Evolutionary conservation across 768 basidiomycete species (phyloP).

Genomic region (Termitomyces sp.): DNA sequence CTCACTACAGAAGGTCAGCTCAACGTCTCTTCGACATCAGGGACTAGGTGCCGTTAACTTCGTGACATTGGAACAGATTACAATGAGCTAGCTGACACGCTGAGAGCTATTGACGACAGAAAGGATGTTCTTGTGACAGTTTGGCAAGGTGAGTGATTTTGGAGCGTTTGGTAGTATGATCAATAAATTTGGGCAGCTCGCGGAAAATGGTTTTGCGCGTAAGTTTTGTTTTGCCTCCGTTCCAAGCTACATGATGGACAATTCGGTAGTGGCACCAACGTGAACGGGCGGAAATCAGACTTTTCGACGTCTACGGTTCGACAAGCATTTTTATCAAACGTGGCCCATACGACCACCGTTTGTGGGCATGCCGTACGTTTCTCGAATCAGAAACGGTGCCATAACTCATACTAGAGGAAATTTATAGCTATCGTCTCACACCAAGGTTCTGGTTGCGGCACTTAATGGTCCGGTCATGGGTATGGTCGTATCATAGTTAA

Average conservation of each 20-base stretch:
- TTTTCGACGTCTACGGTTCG: constrained; percentile 28
- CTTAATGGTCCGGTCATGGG: constrained; percentile 76
- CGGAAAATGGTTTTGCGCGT: constrained; percentile 75
- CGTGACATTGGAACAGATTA: constrained; percentile 41
- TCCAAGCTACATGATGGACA: not conserved
- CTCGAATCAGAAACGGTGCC: not conserved
- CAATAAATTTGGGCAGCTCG: constrained; percentile 32
- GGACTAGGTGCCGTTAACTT: not conserved
- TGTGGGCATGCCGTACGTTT: constrained; percentile 55
- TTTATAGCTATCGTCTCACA: constrained; percentile 59
- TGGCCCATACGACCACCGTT: constrained; percentile 50
- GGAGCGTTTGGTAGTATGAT: not conserved
- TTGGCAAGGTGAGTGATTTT: constrained; percentile 48
- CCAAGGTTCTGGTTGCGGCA: constrained; percentile 65
- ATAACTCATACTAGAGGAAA: not conserved
- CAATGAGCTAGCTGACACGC: constrained; percentile 47
- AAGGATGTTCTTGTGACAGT: constrained; percentile 61
- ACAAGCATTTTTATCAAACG: constrained; percentile 37
- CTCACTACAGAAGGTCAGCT: constrained; percentile 43
- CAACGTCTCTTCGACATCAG: not conserved
- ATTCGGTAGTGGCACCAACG: constrained; percentile 49
- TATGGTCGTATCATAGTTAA: constrained; percentile 18
- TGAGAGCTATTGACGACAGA: constrained; percentile 52
- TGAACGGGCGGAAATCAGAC: constrained; percentile 25
- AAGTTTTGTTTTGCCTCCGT: constrained; percentile 18